These are phyloP conservation scores for Scenedesmus sp. DNA, from an alignment of 163 green algal species.

Conservation along the genomic window DNA sequence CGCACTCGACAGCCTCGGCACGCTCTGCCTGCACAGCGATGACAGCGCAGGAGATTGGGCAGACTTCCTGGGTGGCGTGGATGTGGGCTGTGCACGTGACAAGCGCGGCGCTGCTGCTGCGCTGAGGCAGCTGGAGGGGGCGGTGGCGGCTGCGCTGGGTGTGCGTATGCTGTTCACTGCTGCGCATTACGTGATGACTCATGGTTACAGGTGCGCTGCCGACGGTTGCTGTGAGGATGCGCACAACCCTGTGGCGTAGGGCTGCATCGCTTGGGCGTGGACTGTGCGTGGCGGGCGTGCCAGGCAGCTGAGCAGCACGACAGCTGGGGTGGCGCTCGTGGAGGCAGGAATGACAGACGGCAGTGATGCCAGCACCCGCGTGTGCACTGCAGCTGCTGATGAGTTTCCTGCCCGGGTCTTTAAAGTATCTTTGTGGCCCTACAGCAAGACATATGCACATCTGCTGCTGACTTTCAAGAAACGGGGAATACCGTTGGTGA, in stretches of 20 bases:
- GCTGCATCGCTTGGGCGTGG: no score
- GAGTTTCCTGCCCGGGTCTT: no score
- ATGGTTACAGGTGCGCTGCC: conserved; percentile 26
- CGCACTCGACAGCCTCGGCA: conserved; percentile 56
- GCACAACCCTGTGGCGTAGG: no score
- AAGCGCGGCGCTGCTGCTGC: conserved; percentile 20
- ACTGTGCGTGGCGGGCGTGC: background rate
- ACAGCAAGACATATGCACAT: no score
- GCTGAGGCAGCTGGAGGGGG: conserved; percentile 36
- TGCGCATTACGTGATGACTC: conserved; percentile 25
- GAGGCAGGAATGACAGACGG: background rate
- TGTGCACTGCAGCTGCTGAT: no score
- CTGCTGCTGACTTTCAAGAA: background rate
- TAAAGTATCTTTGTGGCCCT: no score
- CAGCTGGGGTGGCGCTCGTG: no score
- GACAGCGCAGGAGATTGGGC: conserved; percentile 49
- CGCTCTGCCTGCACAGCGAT: conserved; percentile 56
- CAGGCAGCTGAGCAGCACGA: background rate
- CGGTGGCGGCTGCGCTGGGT: conserved; percentile 42
- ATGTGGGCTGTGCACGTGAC: conserved; percentile 47
- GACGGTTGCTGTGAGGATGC: background rate
- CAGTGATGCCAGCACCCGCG: no score
- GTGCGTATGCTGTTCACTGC: conserved; percentile 51
- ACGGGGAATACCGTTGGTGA: no score
- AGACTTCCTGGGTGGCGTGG: conserved; percentile 55